Base-by-base conservation (phyloP, 208 protist species). In the Crithidia acanthocephali region DNA sequence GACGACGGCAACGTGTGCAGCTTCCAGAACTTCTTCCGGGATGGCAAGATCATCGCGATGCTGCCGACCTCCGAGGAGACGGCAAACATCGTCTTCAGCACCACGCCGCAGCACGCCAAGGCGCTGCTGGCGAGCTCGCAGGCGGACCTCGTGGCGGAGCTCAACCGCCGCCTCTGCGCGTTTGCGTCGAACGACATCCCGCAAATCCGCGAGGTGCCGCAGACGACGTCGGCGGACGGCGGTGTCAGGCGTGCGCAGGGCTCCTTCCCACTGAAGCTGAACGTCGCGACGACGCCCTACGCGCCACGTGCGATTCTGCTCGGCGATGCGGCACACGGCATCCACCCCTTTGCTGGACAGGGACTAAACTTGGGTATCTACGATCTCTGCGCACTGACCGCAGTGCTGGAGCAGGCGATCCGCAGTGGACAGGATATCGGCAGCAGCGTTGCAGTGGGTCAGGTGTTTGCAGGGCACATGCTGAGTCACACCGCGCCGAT, bases 321-420 rank as follows among this genome's bases (percentile, higher is more conserved):
- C 1, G 90, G 92, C 18, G 94, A 98, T 70, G 92, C 95, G 8
- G 95, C 95, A 0, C 94, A 97, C 83, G 75, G 87, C 16, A 93
- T 98, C 65, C 94, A 98, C 79, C 95, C 94, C 18, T 92, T 98
- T 32, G 93, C 94, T 6, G 95, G 95, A 0, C 95, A 98, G 69
- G 95, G 94, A 0, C 81, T 97, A 47, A 98, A 98, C 80, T 81
- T 97, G 42, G 95, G 94, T 32, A 77, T 98, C 48, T 93, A 95
- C 75, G 91, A 97, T 75, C 76, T 93, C 9, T 94, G 87, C 62
- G 85, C 84, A 0, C 74, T 97, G 57, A 81, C 79, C 0, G 73
- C 82, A 22, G 69, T 92, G 27, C 47, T 95, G 50, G 85, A 93
- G 67, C 56, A 73, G 28, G 88, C 87, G 9, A 78, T 97, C 35